phyloP scores from a whole-genome alignment of 495 filamentous ascomycete genomes.

The Aspergillus bridgeri region DNA sequence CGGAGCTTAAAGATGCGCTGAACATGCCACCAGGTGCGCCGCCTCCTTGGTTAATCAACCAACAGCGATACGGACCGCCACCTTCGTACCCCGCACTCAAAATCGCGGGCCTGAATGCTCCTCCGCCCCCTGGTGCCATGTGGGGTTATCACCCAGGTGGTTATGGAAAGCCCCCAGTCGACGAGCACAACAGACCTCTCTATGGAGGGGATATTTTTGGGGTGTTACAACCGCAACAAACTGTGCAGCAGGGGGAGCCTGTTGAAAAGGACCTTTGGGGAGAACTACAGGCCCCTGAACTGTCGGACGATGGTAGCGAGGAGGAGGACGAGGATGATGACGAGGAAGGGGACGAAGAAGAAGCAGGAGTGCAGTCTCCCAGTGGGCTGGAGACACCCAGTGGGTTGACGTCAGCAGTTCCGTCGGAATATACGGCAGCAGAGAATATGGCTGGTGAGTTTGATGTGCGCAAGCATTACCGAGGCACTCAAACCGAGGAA shows the following conservation, averaged over 20 bases:
- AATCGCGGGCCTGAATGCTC: slow-evolving; percentile 93
- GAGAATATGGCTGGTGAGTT: slow-evolving; percentile 83
- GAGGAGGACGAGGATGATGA: slow-evolving; percentile 66
- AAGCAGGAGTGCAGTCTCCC: slow-evolving; percentile 66
- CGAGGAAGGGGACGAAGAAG: slow-evolving; percentile 63
- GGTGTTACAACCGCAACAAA: slow-evolving; percentile 63
- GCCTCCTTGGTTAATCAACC: slow-evolving; percentile 95
- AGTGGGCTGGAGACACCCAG: slow-evolving; percentile 78
- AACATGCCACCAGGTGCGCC: slow-evolving; percentile 93
- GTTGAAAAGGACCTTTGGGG: slow-evolving; percentile 91
- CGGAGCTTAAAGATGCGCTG: slow-evolving; percentile 86
- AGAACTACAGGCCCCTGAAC: slow-evolving; percentile 80
- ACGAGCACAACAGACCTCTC: slow-evolving; percentile 83
- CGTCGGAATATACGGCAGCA: slow-evolving; percentile 68
- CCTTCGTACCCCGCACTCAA: slow-evolving; percentile 90
- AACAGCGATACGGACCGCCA: slow-evolving; percentile 88
- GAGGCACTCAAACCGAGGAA: slow-evolving; percentile 88
- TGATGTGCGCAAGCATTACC: slow-evolving; percentile 81
- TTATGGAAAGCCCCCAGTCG: slow-evolving; percentile 92
- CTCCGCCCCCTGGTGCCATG: slow-evolving; percentile 83
- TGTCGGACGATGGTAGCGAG: slow-evolving; percentile 78
- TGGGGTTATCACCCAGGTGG: slow-evolving; percentile 97
- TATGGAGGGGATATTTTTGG: slow-evolving; percentile 96
- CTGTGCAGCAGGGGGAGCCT: slow-evolving; percentile 65
- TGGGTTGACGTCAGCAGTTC: slow-evolving; percentile 74